phyloP scores from a whole-genome alignment of 371 early-diverging fungal species.

The Polyrhizophydium stewartii region DNA sequence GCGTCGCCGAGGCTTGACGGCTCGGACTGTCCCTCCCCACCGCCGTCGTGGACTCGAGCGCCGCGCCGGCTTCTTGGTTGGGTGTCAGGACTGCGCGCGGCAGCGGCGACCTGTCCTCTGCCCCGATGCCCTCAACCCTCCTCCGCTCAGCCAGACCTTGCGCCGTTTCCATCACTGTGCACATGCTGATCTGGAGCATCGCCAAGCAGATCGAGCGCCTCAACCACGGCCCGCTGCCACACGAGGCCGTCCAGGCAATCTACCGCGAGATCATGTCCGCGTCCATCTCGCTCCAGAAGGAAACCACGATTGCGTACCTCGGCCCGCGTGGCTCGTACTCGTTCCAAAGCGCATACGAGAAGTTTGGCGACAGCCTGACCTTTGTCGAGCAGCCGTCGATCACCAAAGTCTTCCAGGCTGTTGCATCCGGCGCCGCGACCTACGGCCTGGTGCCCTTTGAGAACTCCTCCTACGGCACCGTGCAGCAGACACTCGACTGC shows the following conservation, averaged over 20 bases:
- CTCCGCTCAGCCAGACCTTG: too few relatives aligned
- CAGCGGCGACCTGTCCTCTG: too few relatives aligned
- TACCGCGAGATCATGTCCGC: constrained; percentile 92
- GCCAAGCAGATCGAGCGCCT: constrained; percentile 57
- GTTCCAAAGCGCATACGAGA: constrained; percentile 78
- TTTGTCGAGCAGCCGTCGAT: constrained; percentile 48
- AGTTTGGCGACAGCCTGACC: constrained; percentile 75
- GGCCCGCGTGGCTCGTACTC: constrained; percentile 93
- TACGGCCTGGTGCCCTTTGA: constrained; percentile 95
- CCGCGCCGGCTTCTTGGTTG: too few relatives aligned
- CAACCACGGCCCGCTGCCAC: constrained; percentile 76
- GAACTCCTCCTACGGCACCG: constrained; percentile 86
- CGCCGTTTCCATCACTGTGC: too few relatives aligned
- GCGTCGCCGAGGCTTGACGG: too few relatives aligned
- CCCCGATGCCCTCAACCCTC: too few relatives aligned
- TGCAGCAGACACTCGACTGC: constrained; percentile 77
- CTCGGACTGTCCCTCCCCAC: too few relatives aligned
- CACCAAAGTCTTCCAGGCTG: constrained; percentile 73
- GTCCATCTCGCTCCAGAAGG: constrained; percentile 78
- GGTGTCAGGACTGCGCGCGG: too few relatives aligned
- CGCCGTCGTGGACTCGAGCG: too few relatives aligned
- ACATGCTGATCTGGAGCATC: too few relatives aligned
- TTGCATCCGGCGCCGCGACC: constrained; percentile 69
- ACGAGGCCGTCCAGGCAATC: constrained; percentile 73
- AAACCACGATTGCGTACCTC: constrained; percentile 71